These are phyloP conservation scores for Antarctomyces pellizariae DNA, from an alignment of 495 filamentous ascomycete species.

Conservation along the genomic window DNA sequence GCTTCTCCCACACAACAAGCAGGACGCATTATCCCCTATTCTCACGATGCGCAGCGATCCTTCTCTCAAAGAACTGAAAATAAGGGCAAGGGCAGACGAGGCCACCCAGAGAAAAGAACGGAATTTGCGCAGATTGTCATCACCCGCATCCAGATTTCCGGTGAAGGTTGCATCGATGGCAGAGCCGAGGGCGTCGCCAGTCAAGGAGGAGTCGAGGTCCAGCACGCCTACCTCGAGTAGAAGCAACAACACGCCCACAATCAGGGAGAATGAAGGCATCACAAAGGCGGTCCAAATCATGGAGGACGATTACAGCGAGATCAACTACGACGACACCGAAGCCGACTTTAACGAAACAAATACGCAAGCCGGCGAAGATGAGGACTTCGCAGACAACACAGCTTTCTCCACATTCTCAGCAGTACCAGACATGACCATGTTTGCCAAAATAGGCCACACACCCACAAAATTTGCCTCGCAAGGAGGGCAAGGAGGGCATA, in stretches of 20 bases:
- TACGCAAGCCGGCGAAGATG: slow-evolving; percentile 13
- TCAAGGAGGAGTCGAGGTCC: no score
- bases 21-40: no score
- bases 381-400: slow-evolving; percentile 41
- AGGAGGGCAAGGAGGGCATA: slow-evolving; percentile 10
- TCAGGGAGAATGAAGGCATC: slow-evolving; percentile 16
- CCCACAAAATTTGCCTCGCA: slow-evolving; percentile 21
- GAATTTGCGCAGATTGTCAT: slow-evolving; percentile 21
- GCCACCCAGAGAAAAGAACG: no score
- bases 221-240: no score
- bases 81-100: no score
- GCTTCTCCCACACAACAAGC: no score
- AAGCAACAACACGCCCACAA: no score
- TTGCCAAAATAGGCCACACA: slow-evolving; percentile 42
- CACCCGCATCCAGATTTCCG: slow-evolving; percentile 29
- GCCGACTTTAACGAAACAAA: slow-evolving; percentile 5
- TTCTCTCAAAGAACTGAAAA: no score
- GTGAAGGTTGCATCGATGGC: slow-evolving; percentile 20
- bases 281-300: slow-evolving; percentile 27
- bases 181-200: no score
- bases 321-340: slow-evolving; percentile 4
- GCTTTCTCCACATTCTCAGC: slow-evolving; percentile 73
- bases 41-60: no score
- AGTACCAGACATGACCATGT: slow-evolving; percentile 70
- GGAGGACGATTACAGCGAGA: slow-evolving; percentile 19